Percentiles rank a stretch among this genome's conserved stretches.
phyloP scores from a whole-genome alignment of 129 eudicot species.

The Ambrosia artemisiifolia region DNA sequence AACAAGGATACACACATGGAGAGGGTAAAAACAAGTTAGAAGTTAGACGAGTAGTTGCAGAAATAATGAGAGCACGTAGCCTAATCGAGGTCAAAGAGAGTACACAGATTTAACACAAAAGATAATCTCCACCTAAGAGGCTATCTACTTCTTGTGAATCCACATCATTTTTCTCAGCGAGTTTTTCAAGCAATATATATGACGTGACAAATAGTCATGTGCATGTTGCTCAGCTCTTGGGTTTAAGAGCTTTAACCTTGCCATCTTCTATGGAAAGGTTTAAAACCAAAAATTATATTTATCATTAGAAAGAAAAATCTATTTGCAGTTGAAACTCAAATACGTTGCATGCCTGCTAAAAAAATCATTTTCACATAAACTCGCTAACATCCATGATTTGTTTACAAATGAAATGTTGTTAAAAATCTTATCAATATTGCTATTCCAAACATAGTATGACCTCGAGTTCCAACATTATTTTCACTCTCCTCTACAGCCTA shows the following conservation, averaged over 20 bases:
- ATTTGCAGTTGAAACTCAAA: not conserved
- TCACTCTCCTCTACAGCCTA: not conserved
- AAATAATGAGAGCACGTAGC: constrained; percentile 3
- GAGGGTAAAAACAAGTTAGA: not conserved
- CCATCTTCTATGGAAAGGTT: not conserved
- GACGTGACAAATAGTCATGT: not conserved
- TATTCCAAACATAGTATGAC: constrained; percentile 8
- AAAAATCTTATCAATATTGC: not conserved
- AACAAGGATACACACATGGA: constrained; percentile 9
- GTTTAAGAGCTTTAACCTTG: not conserved
- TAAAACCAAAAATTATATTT: not conserved
- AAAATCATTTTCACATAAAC: not conserved
- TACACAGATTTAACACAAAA: not conserved
- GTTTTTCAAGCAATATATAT: not conserved
- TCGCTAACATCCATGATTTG: not conserved
- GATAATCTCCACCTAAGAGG: constrained; percentile 1
- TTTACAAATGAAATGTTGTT: not conserved
- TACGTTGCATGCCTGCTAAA: not conserved
- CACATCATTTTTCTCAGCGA: not conserved
- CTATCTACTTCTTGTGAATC: constrained; percentile 13
- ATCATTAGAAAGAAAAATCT: not conserved
- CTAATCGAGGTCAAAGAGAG: not conserved
- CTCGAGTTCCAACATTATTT: not conserved
- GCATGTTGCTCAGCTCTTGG: not conserved
- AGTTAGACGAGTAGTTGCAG: not conserved